Base-by-base conservation (phyloP, 257 asterid genomes). In the Lavandula angustifolia region DNA sequence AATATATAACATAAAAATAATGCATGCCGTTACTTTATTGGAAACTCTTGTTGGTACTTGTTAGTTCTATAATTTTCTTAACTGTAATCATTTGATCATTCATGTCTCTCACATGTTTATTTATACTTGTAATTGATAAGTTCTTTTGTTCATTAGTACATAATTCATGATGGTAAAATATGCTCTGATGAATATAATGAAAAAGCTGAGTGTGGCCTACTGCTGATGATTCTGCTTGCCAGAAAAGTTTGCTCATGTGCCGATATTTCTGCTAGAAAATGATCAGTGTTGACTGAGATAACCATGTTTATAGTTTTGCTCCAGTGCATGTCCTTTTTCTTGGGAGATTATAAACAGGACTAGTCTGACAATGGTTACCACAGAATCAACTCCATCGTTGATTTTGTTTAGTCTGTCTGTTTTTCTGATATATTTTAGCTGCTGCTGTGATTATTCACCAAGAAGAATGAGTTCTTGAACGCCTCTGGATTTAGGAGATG, bases 21-120 rank as follows among this genome's bases (percentile, higher is more conserved):
- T 51, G 33, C 57, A 34, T 67, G 41, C 33, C 27, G 31, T 58
- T 66, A 42, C 46, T 29, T 38, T 37, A 12, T 64, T 46, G 54
- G 66, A 62, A 14, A 41, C 63, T 55, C 42, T 32, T 54, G 51
- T 49, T 51, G 46, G 42, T 40, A 29, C 13, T 67, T 31, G 17
- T 1, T 22, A 22, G 27, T 22, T 22, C 27, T 33, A 8, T 62
- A 22, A 38, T 41, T 22, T 33, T 32, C 41, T 6, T 38, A 16
- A 48, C 9, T 47, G 66, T 41, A 40, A 27, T 34, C 27, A 22
- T 22, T 22, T 22, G 27, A 22, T 6, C 42, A 0, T 14, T 16
- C 11, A 37, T 47, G 14, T 42, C 59, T 57, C 7, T 4, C 44
- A 14, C 33, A 12, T 16, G 31, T 34, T 42, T 51, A 1, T 67